Percentiles rank a stretch among this genome's conserved stretches.
phyloP scores from a whole-genome alignment of 139 green algal genomes.

The Raphidocelis subcapitata region DNA sequence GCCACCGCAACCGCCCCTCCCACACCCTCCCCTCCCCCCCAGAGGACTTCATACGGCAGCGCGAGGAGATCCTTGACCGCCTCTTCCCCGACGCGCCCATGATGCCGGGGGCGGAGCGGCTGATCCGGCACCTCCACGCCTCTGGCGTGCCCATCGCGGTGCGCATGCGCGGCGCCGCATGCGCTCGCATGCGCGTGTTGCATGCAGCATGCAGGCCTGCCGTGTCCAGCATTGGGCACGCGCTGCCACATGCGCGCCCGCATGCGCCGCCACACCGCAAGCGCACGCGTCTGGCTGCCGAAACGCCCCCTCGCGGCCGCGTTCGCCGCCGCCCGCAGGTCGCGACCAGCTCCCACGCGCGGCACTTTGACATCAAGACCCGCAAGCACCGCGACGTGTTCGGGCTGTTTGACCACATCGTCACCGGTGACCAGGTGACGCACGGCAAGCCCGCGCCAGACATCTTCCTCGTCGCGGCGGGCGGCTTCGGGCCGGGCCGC shows the following conservation, averaged over 20 bases:
- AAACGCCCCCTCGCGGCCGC: too few species aligned
- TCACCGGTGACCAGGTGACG: conserved; percentile 62
- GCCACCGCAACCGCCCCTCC: too few species aligned
- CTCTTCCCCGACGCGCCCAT: conserved; percentile 70
- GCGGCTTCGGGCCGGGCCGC: conserved; percentile 38
- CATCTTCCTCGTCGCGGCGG: conserved; percentile 74
- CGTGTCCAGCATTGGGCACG: too few species aligned
- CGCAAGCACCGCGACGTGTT: conserved; percentile 67
- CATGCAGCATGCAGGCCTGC: too few species aligned
- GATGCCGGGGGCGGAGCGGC: conserved; percentile 67
- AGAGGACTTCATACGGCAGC: conserved; percentile 54
- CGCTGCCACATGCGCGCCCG: too few species aligned
- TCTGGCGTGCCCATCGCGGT: conserved; percentile 60
- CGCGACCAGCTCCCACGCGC: conserved; percentile 69
- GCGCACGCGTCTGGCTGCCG: too few species aligned
- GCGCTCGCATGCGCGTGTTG: too few species aligned
- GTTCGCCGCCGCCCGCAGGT: too few species aligned
- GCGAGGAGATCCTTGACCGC: conserved; percentile 66
- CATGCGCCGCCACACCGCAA: too few species aligned
- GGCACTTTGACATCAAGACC: conserved; percentile 83
- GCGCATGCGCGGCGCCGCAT: too few species aligned
- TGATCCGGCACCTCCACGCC: conserved; percentile 72
- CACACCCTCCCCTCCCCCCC: too few species aligned
- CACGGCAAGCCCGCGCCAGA: conserved; percentile 79
- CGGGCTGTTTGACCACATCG: conserved; percentile 56